A percentile compares a stretch with the other conserved stretches of the same genome.
Evolutionary conservation across 495 filamentous ascomycete genomes (phyloP).

Genomic region (Aspergillus homomorphus): DNA sequence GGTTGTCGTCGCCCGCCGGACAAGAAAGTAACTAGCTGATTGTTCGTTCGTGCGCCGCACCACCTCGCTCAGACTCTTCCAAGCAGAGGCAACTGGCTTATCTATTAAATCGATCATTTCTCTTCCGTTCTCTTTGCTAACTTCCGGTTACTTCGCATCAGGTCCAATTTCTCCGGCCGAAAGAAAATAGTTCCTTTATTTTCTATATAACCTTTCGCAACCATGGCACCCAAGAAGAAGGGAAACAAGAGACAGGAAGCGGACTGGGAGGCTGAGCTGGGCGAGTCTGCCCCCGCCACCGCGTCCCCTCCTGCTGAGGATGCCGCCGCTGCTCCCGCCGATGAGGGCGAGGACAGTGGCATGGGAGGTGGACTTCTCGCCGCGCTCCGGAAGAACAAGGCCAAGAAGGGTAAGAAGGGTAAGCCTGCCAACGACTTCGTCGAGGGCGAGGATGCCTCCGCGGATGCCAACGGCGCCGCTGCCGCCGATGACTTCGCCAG

Average conservation of each 20-base stretch:
- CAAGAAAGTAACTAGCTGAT: constrained; percentile 15
- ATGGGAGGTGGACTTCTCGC: constrained; percentile 66
- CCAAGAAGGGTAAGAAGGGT: constrained; percentile 92
- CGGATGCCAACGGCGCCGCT: constrained; percentile 37
- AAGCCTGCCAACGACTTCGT: constrained; percentile 67
- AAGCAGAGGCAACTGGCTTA: not conserved
- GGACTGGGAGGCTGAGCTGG: constrained; percentile 96
- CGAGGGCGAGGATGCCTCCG: constrained; percentile 63
- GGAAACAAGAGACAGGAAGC: constrained; percentile 81
- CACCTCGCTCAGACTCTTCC: constrained; percentile 5
- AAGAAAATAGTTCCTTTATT: not conserved
- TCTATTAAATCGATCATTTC: not conserved
- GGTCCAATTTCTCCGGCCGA: not conserved
- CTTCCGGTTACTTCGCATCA: not conserved
- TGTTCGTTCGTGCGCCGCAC: constrained; percentile 15
- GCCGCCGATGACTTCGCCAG: constrained; percentile 49
- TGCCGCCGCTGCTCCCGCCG: constrained; percentile 42
- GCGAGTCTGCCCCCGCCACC: constrained; percentile 62
- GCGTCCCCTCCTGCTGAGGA: constrained; percentile 43
- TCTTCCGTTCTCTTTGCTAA: not conserved
- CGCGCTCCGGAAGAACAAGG: constrained; percentile 81
- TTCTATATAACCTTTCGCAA: constrained; percentile 7
- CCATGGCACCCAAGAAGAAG: constrained; percentile 90
- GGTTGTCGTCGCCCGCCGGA: constrained; percentile 7
- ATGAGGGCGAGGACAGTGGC: constrained; percentile 48